A percentile compares a stretch with the other conserved stretches of the same genome.
phyloP scores from a whole-genome alignment of 2,329 filamentous ascomycete genomes.

The Aspergillus ibericus region DNA sequence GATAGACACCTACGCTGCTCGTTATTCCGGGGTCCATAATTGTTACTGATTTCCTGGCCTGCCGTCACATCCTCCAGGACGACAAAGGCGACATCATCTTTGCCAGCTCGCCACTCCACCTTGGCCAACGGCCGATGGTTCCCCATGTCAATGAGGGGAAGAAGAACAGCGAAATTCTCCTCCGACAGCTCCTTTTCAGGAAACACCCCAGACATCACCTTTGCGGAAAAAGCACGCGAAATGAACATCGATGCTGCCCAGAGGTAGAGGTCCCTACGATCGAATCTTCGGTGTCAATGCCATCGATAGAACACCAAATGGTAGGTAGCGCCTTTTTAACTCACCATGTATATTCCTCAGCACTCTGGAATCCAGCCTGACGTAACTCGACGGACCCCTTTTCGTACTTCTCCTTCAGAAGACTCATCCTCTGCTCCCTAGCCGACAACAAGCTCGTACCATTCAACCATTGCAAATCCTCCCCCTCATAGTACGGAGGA shows the following conservation, averaged over 20 bases:
- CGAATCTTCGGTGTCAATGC: not conserved
- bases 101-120: constrained; percentile 58
- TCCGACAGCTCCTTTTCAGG: constrained; percentile 42
- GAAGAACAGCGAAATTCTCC: constrained; percentile 66
- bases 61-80: constrained; percentile 50
- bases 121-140: constrained; percentile 66
- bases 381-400: constrained; percentile 31
- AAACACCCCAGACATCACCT: constrained; percentile 41
- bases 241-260: constrained; percentile 49
- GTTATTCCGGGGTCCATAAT: constrained; percentile 75
- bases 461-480: constrained; percentile 56
- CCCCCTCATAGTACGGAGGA: constrained; percentile 63
- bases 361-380: constrained; percentile 31
- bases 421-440: constrained; percentile 32
- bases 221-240: constrained; percentile 46
- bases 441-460: constrained; percentile 38
- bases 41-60: constrained; percentile 63
- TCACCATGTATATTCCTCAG: constrained; percentile 42
- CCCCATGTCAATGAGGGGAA: constrained; percentile 70
- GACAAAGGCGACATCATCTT: constrained; percentile 40
- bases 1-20: constrained; percentile 53
- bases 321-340: constrained; percentile 3
- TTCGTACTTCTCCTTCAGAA: constrained; percentile 42
- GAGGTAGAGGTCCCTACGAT: constrained; percentile 44
- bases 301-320: not conserved